These are phyloP conservation scores for Salvia rosmarinus DNA, from an alignment of 257 asterid species.

Conservation along the genomic window DNA sequence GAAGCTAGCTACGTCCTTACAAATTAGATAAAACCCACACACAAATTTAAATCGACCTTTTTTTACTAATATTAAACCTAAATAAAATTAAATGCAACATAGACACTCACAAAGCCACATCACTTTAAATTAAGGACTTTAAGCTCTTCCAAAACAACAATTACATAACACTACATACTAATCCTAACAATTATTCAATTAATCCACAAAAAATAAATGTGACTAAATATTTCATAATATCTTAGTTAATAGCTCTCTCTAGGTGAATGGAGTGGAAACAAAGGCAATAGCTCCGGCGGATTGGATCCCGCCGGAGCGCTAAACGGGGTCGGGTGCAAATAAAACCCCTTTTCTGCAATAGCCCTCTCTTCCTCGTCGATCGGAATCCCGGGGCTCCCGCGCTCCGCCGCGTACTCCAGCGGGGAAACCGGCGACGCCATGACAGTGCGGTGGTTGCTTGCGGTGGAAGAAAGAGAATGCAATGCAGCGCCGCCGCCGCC, in stretches of 20 bases:
- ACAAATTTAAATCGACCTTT: not conserved
- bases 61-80: not conserved
- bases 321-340: slow-evolving; percentile 66
- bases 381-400: slow-evolving; percentile 52
- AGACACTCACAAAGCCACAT: not conserved
- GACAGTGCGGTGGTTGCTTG: slow-evolving; percentile 32
- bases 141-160: not conserved
- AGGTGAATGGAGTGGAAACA: slow-evolving; percentile 68
- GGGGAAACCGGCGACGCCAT: slow-evolving; percentile 76
- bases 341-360: slow-evolving; percentile 63
- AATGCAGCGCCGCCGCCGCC: slow-evolving; percentile 6
- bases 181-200: not conserved
- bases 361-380: slow-evolving; percentile 62
- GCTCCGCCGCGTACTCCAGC: slow-evolving; percentile 48
- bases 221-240: not conserved
- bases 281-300: slow-evolving; percentile 72
- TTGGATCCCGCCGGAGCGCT: slow-evolving; percentile 58
- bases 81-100: not conserved
- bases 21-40: not conserved
- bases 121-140: not conserved
- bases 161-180: not conserved
- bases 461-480: slow-evolving; percentile 31
- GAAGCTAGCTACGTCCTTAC: too few relatives aligned
- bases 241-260: slow-evolving; percentile 8
- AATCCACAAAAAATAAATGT: not conserved